Base-by-base conservation (phyloP, 2,329 filamentous ascomycete genomes). In the Nigrograna mackinnonii region DNA sequence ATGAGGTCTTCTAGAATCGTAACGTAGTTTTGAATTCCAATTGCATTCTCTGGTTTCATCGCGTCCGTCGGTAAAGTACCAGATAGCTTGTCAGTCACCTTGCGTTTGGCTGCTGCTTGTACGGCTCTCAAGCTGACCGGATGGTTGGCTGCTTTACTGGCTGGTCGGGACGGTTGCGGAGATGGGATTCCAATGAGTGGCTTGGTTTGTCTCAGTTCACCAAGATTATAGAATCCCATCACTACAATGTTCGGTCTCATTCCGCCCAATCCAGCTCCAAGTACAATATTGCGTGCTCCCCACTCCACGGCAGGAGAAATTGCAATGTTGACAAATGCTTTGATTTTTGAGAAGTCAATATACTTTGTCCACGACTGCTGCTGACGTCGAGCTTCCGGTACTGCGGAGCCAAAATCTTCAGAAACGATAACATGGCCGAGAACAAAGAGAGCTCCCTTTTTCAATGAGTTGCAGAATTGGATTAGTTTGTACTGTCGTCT, bases 181-280 rank as follows among this genome's bases (percentile, higher is more conserved):
- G 73, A 78, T 0, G 84, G 78, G 3, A 88, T 74, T 17, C 81
- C 77, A 7, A 83, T 66, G 3, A 80, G 64, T 1, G 83, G 79
- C 44, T 75, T 70, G 2, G 82, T 81, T 35, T 77, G 75, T 39
- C 87, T 80, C 21, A 91, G 78, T 44, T 94, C 88, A 36, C 90
- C 83, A 58, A 94, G 79, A 50, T 91, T 90, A 63, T 89, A 90
- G 31, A 89, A 89, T 1, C 87, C 87, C 54, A 91, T 72, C 2
- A 95, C 79, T 12, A 89, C 89, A 49, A 95, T 91, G 51, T 95
- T 95, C 0, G 90, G 90, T 31, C 90, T 76, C 89, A 95, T 95
- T 12, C 90, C 89, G 4, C 90, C 90, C 2, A 95, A 72, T 0
- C 90, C 90, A 13, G 90, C 86, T 9, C 86, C 88, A 7, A 95